Evolutionary conservation across 176 grass and related monocot species (phyloP).

Genomic region (Eragrostis curvula): DNA sequence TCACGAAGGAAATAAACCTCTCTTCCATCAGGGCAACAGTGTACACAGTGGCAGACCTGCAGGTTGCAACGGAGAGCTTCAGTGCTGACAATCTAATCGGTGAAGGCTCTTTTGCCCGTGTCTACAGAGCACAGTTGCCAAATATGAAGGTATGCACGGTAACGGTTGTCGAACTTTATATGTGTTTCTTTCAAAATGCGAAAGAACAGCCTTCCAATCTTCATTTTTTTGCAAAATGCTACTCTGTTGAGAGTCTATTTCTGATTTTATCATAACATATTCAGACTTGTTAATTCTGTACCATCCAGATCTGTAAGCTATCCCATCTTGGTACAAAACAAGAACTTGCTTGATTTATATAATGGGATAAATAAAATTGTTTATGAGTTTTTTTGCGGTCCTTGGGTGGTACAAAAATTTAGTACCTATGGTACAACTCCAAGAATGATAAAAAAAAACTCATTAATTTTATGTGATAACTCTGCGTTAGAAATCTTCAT

Average conservation of each 20-base stretch:
- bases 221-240: neutral
- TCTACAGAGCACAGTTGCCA: conserved; percentile 64
- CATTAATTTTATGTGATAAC: too few species aligned
- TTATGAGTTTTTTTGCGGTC: too few species aligned
- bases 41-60: conserved; percentile 87
- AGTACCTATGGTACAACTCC: too few species aligned
- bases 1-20: conserved; percentile 41
- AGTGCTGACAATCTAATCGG: conserved; percentile 76
- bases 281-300: too few species aligned
- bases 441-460: too few species aligned
- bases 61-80: conserved; percentile 84
- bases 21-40: conserved; percentile 63
- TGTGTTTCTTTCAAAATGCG: neutral
- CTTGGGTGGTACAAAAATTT: too few species aligned
- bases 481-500: neutral
- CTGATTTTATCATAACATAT: neutral
- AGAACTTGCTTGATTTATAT: neutral
- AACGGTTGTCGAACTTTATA: neutral
- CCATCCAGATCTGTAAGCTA: too few species aligned
- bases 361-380: neutral
- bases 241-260: neutral
- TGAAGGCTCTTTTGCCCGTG: conserved; percentile 70
- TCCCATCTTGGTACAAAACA: too few species aligned
- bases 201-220: conserved; percentile 7
- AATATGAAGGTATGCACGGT: conserved; percentile 66